Evolutionary conservation across 148 eudicot species (phyloP), one percentile per base, ranked within the genome.

Genomic region (Persicaria maculosa): DNA sequence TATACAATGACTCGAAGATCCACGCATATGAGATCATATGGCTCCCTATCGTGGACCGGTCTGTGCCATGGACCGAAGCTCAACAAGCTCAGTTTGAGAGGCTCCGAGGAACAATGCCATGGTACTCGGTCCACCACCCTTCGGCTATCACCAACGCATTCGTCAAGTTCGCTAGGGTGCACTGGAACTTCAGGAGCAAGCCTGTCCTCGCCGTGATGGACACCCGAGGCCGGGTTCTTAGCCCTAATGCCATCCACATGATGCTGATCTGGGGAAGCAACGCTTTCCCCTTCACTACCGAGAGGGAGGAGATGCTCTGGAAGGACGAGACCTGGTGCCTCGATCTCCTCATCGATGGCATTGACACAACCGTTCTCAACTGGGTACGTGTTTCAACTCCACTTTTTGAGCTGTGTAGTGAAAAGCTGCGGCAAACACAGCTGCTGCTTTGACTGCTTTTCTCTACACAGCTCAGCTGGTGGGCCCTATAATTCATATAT

Each of bases 181-280:
- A 74, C 48, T 88, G 94, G 94, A 86, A 84, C 79, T 90, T 83
- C 75, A 73, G 77, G 69, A 78, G 82, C 52, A 84, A 80, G 76
- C 88, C 91, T 10, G 83, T 88, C 47, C 85, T 90, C 6, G 94
- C 88, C 7, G 94, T 88, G 44, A 31, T 88, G 46, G 91, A 88
- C 82, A 84, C 88, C 15, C 85, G 81, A 36, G 94, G 94, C 8
- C 83, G 61, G 72, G 86, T 86, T 64, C 73, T 88, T 67, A 86
- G 84, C 77, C 90, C 89, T 0, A 90, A 90, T 64, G 94, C 94
- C 1, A 77, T 88, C 68, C 91, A 88, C 77, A 90, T 90, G 94
- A 90, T 90, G 94, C 84, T 86, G 88, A 88, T 88, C 9, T 90
- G 94, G 94, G 88, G 87, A 72, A 86, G 84, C 79, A 73, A 50